Evolutionary conservation across 176 grass and related monocot genomes (phyloP).

Genomic region (Phragmites australis): DNA sequence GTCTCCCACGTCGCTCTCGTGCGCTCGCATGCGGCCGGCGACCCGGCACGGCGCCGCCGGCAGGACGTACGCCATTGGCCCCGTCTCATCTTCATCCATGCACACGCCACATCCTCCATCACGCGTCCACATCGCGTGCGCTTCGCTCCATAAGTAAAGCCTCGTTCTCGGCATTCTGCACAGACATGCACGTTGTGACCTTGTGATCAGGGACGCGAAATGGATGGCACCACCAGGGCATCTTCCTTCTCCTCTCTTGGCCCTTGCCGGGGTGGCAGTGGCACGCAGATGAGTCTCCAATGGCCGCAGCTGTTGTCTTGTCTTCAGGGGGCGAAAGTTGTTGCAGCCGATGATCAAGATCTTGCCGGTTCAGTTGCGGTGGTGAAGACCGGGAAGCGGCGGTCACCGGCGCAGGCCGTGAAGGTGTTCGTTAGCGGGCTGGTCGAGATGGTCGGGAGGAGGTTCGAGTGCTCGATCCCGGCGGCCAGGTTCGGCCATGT

Average conservation of each 20-base stretch:
- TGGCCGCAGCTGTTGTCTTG: neutral
- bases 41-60: conserved; percentile 25
- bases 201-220: neutral
- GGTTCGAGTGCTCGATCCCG: conserved; percentile 31
- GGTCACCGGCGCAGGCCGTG: conserved; percentile 1
- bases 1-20: conserved; percentile 18
- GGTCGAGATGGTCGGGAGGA: neutral
- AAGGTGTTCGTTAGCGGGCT: neutral
- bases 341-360: neutral
- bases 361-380: neutral
- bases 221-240: neutral
- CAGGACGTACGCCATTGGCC: neutral
- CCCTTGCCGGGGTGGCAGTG: neutral
- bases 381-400: neutral
- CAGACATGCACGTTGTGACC: neutral
- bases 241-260: neutral
- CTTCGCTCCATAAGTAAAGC: neutral
- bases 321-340: neutral
- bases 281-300: neutral
- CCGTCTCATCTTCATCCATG: neutral
- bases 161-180: neutral
- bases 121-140: neutral
- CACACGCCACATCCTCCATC: neutral
- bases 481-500: conserved; percentile 43
- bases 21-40: neutral